These are phyloP conservation scores for Setaria italica DNA, from an alignment of 202 grass and related monocot species.

Conservation along the genomic window DNA sequence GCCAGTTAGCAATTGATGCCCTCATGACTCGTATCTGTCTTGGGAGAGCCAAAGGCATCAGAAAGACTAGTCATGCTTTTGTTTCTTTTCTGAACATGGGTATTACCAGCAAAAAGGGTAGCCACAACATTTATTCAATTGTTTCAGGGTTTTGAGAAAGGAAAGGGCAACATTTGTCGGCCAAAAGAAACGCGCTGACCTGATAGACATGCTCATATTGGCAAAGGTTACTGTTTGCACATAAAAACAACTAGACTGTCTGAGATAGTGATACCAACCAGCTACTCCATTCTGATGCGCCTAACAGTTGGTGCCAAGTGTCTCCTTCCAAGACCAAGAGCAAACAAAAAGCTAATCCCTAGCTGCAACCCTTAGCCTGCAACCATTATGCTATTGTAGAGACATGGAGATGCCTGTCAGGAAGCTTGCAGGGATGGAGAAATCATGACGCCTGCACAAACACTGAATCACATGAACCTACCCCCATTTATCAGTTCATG, in stretches of 20 bases:
- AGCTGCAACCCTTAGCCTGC: background rate
- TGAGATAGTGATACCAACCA: conserved; percentile 4
- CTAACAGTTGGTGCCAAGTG: conserved; percentile 21
- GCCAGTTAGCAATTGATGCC: too few species aligned
- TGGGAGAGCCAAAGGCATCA: background rate
- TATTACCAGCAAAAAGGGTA: background rate
- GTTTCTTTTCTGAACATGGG: background rate
- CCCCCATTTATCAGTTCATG: background rate
- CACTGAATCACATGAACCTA: conserved; percentile 8
- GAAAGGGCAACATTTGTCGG: background rate
- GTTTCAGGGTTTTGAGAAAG: background rate
- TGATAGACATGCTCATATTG: background rate
- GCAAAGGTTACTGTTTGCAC: background rate
- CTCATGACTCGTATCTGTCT: background rate
- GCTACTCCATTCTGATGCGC: conserved; percentile 11
- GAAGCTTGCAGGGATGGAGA: background rate
- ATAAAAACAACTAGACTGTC: background rate
- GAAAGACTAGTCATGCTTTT: background rate
- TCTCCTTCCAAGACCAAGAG: background rate
- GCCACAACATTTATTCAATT: background rate
- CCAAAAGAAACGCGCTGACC: background rate
- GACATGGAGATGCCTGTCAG: background rate
- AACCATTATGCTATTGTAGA: background rate
- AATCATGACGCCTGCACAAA: conserved; percentile 17
- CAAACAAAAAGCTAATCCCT: conserved; percentile 1